These are phyloP conservation scores for Lipomyces chichibuensis DNA, from an alignment of 805 yeast genomes.

Conservation along the genomic window DNA sequence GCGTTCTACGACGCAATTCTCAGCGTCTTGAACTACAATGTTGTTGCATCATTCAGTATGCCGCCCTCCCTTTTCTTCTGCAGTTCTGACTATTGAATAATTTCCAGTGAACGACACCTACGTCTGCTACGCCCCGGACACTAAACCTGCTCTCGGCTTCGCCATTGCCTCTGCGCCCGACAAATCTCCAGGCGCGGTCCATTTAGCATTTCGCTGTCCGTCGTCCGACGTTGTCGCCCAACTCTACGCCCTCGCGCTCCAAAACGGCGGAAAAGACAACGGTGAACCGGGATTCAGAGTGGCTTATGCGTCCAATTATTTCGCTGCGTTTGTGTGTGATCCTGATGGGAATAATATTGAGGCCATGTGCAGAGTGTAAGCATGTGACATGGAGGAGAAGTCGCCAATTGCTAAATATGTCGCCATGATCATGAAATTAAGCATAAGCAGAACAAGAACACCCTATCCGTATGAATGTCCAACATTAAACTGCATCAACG, in stretches of 20 bases:
- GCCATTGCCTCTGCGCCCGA: too few species aligned
- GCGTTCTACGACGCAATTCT: background rate
- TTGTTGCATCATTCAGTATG: background rate
- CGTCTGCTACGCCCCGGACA: background rate
- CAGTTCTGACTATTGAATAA: background rate
- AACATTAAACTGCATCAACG: background rate
- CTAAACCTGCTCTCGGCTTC: background rate
- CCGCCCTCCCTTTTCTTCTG: background rate
- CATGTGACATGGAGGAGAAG: background rate
- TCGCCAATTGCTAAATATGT: background rate
- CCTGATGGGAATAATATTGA: constrained; percentile 4
- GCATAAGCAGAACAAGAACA: background rate
- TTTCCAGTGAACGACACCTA: background rate
- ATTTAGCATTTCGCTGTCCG: background rate
- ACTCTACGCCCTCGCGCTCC: background rate
- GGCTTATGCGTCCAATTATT: background rate
- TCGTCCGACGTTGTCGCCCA: background rate
- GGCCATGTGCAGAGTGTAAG: background rate
- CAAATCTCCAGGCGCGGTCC: background rate
- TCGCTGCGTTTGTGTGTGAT: background rate
- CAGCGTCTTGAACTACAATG: background rate
- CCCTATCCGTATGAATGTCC: background rate
- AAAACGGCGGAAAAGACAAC: constrained; percentile 1
- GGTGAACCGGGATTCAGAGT: background rate
- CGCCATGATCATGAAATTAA: background rate